Base-by-base conservation (phyloP, 1,284 basidiomycete species). In the Schizopora paradoxa region DNA sequence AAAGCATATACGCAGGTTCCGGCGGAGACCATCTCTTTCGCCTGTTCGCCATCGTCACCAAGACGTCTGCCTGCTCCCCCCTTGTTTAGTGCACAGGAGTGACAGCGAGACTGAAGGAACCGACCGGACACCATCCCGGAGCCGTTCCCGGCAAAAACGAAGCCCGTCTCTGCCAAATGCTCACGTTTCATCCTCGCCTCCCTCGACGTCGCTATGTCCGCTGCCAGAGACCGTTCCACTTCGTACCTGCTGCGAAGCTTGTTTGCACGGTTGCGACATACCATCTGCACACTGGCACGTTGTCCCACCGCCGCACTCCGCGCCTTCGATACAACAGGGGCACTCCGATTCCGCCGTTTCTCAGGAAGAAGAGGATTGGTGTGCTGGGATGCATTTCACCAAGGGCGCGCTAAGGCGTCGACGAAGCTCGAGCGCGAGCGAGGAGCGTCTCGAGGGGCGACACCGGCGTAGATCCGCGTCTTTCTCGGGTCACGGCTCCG, bases 321-420 rank as follows among this genome's bases (percentile, higher is more conserved):
- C 45, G 36, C 36, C 48, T 16, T 46, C 43, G 29, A 32, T 28
- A 6, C 43, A 50, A 41, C 37, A 36, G 14, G 21, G 38, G 11
- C 32, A 27, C 4, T 31, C 37, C 16, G 19, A 8, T 19, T 22
- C 18, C 14, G 10, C 36, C n/a, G n/a, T n/a, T n/a, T n/a, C n/a
- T n/a, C n/a, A 7, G 10, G 11, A 3, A 38, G 36, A 32, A 13
- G 48, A 46, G 22, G 45, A 51, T 18, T 51, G 49, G 49, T 47
- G 45, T 27, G 28, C 40, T 8, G 49, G 45, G 3, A 22, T 51
- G 33, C 45, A 44, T 32, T 51, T 51, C 34, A 47, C 49, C 10
- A 51, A 47, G 18, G 49, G 49, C 25, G 49, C 49, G 4, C 28
- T 47, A 7, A 21, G 34, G 16, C 49, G 46, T 16, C 39, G 49